These are phyloP conservation scores for Erodium moschatum DNA, from an alignment of 441 rosid species.

Conservation along the genomic window DNA sequence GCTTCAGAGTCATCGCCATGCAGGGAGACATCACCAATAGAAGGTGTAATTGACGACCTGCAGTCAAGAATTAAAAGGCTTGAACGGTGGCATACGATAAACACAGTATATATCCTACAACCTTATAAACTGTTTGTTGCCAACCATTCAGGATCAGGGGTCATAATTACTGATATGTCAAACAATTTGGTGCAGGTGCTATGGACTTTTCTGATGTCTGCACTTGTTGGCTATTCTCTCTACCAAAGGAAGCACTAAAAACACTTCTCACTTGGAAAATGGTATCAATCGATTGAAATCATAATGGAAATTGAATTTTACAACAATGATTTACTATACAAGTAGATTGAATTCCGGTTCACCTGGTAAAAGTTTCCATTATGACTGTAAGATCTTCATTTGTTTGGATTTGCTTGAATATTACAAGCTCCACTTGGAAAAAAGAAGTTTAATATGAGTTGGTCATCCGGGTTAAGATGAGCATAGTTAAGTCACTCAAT, in stretches of 20 bases:
- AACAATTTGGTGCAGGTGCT: conserved; percentile 48
- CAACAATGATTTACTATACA: not conserved
- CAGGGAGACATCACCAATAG: conserved; percentile 59
- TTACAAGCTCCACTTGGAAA: not conserved
- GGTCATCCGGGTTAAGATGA: not conserved
- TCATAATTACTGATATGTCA: not conserved
- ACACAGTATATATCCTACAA: conserved; percentile 46
- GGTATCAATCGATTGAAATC: not conserved
- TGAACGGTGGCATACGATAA: conserved; percentile 86
- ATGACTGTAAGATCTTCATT: not conserved
- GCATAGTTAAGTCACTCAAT: not conserved
- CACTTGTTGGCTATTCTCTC: conserved; percentile 89
- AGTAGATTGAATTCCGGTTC: not conserved
- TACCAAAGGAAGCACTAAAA: conserved; percentile 80
- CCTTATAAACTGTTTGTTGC: not conserved
- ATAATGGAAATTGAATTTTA: not conserved
- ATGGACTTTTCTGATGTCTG: conserved; percentile 96
- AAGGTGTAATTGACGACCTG: conserved; percentile 73
- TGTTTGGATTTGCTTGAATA: not conserved
- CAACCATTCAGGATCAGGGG: not conserved
- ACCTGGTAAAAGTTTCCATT: not conserved
- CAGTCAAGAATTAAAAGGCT: conserved; percentile 80
- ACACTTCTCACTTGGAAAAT: conserved; percentile 11
- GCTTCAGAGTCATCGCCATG: conserved; percentile 71
- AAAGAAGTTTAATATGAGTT: not conserved